phyloP scores from a whole-genome alignment of 192 early-diverging fungal genomes.

The Podochytrium sp. region DNA sequence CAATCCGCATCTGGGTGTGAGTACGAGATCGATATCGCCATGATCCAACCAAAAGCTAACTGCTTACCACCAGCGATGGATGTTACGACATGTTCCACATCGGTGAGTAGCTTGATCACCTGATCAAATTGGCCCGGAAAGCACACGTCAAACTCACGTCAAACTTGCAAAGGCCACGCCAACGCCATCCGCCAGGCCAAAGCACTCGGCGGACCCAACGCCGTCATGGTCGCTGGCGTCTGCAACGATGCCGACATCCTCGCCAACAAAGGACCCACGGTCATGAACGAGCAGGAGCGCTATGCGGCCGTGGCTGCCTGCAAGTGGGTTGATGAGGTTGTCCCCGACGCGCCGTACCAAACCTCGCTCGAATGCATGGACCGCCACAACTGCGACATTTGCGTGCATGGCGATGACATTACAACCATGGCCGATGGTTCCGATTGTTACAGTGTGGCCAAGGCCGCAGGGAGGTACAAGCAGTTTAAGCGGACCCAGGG shows the following conservation, averaged over 20 bases:
- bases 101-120: constrained; percentile 10
- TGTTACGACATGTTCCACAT: constrained; percentile 98
- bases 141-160: not conserved
- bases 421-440: constrained; percentile 95
- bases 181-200: constrained; percentile 94
- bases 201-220: constrained; percentile 84
- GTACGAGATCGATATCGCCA: not conserved
- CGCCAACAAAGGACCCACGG: constrained; percentile 93
- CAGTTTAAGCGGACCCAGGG: constrained; percentile 96
- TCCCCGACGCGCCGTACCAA: constrained; percentile 89
- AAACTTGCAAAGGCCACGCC: constrained; percentile 78
- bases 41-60: not conserved
- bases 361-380: constrained; percentile 87
- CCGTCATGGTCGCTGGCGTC: constrained; percentile 94
- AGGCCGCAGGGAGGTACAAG: constrained; percentile 91
- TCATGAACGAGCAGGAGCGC: constrained; percentile 95
- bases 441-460: constrained; percentile 95
- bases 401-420: constrained; percentile 97
- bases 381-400: constrained; percentile 89
- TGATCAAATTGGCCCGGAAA: not conserved
- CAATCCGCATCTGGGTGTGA: constrained; percentile 14
- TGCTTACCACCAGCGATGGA: constrained; percentile 60
- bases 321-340: constrained; percentile 96
- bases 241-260: constrained; percentile 93
- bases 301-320: constrained; percentile 94